Evolutionary conservation across 352 stramenopile species (phyloP).

Genomic region (Phytopythium sindhum): DNA sequence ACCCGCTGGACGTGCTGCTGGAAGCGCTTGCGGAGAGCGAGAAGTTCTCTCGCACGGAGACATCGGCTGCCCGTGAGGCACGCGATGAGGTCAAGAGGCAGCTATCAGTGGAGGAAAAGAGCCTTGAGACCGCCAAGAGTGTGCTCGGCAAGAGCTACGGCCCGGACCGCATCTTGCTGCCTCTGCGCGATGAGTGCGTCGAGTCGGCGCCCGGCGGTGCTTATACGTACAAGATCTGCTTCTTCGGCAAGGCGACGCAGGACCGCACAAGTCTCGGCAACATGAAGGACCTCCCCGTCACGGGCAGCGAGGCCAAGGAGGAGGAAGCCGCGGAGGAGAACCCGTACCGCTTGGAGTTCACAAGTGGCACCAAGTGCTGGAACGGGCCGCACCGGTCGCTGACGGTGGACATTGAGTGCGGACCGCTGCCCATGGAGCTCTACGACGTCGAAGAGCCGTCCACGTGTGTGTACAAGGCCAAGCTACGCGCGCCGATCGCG

Average conservation of each 20-base stretch:
- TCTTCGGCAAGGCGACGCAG: slow-evolving; percentile 82
- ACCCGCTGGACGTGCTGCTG: slow-evolving; percentile 60
- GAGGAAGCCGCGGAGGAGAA: neutral
- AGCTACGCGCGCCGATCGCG: slow-evolving; percentile 71
- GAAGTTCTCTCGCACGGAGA: slow-evolving; percentile 43
- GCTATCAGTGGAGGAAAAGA: slow-evolving; percentile 27
- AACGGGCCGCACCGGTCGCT: slow-evolving; percentile 83
- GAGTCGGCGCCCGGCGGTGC: slow-evolving; percentile 49
- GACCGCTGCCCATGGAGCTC: slow-evolving; percentile 53
- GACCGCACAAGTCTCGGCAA: slow-evolving; percentile 70
- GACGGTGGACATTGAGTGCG: slow-evolving; percentile 72
- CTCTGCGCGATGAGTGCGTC: slow-evolving; percentile 70
- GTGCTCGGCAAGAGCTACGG: slow-evolving; percentile 60
- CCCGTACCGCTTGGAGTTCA: slow-evolving; percentile 41
- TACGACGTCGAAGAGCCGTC: slow-evolving; percentile 77
- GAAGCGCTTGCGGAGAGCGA: slow-evolving; percentile 37
- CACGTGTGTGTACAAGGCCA: slow-evolving; percentile 84
- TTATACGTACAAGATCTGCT: slow-evolving; percentile 88
- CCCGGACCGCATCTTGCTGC: slow-evolving; percentile 54
- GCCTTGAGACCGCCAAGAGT: slow-evolving; percentile 29
- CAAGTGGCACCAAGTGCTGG: slow-evolving; percentile 79
- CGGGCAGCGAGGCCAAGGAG: slow-evolving; percentile 12
- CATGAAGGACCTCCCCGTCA: slow-evolving; percentile 41
- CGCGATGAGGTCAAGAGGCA: slow-evolving; percentile 40
- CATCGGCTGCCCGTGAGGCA: slow-evolving; percentile 39